These are phyloP conservation scores for Lagenidium sp. DNA, from an alignment of 352 stramenopile genomes.

Conservation along the genomic window DNA sequence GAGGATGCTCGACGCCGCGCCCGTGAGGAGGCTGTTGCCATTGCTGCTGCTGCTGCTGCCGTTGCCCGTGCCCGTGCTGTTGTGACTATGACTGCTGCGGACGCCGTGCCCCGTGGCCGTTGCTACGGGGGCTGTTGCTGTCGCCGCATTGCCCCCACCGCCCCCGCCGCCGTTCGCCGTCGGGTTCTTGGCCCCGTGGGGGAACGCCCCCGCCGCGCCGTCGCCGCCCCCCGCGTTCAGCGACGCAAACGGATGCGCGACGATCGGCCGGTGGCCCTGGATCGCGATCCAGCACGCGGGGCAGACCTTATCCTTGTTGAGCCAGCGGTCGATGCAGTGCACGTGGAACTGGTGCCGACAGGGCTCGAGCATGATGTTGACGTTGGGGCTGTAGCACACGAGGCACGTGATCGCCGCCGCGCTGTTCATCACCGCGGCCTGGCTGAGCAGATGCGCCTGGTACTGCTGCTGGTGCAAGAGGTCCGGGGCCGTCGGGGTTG, in stretches of 20 bases:
- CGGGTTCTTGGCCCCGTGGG: not conserved
- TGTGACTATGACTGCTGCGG: no score
- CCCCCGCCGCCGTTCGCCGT: no score
- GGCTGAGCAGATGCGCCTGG: no score
- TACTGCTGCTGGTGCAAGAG: no score
- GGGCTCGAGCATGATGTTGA: conserved; percentile 47
- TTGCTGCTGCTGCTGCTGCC: not conserved
- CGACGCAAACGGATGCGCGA: no score
- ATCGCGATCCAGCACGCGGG: conserved; percentile 68
- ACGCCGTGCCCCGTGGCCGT: not conserved
- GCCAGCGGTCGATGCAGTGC: conserved; percentile 57
- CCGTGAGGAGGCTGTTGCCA: conserved; percentile 11
- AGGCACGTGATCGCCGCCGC: conserved; percentile 22
- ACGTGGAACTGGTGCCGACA: conserved; percentile 79
- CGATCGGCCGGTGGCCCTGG: conserved; percentile 40
- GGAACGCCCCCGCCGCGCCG: conserved; percentile 3
- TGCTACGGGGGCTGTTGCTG: not conserved
- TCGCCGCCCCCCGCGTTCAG: no score
- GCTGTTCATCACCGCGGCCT: conserved; percentile 13
- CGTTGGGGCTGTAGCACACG: conserved; percentile 35
- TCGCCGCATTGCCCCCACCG: not conserved
- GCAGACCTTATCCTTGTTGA: conserved; percentile 72
- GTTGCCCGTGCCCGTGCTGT: conserved; percentile 1
- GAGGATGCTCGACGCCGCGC: conserved; percentile 14
- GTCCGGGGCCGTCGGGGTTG: no score